Evolutionary conservation across 2,329 filamentous ascomycete species (phyloP).

Genomic region (Pseudogymnoascus destructans): DNA sequence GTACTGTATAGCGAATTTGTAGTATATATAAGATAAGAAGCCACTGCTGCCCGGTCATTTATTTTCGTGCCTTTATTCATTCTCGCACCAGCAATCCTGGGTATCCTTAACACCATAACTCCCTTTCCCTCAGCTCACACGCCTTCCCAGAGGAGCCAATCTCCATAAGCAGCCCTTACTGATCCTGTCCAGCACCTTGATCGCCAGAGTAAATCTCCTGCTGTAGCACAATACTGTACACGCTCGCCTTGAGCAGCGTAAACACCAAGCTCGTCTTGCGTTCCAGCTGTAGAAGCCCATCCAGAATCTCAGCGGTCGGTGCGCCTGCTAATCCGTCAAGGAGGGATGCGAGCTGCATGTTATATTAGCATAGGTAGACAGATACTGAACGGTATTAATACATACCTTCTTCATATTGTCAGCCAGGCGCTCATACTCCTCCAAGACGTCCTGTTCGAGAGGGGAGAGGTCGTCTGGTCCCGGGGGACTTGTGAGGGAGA

Average conservation of each 20-base stretch:
- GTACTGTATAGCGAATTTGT: conserved; percentile 5
- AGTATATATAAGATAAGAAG: conserved; percentile 8
- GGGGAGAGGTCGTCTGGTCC: conserved; percentile 46
- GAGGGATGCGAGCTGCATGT: conserved; percentile 41
- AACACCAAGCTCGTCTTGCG: conserved; percentile 91
- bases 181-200: conserved; percentile 27
- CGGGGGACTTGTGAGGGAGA: conserved; percentile 22
- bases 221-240: conserved; percentile 96
- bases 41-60: neutral
- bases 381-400: neutral
- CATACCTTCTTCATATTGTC: conserved; percentile 82
- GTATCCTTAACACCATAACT: conserved; percentile 5
- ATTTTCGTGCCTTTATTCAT: neutral
- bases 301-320: conserved; percentile 69
- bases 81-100: neutral
- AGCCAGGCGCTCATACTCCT: conserved; percentile 79
- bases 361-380: neutral
- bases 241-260: conserved; percentile 91
- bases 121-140: neutral
- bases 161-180: conserved; percentile 9
- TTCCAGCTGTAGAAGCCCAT: conserved; percentile 77
- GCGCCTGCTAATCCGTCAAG: conserved; percentile 53
- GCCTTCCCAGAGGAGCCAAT: neutral
- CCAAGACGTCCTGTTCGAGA: conserved; percentile 84
- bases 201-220: conserved; percentile 77